phyloP scores from a whole-genome alignment of 2,329 filamentous ascomycete species.

The Monosporascus ibericus region DNA sequence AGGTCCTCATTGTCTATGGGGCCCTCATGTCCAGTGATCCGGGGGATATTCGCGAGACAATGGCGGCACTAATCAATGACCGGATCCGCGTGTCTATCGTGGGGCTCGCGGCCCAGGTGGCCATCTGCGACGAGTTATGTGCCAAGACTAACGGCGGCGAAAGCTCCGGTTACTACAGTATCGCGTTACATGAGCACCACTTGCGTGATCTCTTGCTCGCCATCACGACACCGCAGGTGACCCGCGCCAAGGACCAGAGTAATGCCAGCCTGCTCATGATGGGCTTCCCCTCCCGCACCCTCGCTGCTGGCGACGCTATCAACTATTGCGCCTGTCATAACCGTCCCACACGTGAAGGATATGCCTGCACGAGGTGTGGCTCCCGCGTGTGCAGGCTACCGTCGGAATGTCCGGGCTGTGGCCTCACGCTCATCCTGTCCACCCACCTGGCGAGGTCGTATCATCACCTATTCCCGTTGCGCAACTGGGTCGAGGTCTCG shows the following conservation, averaged over 20 bases:
- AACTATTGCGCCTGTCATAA: slow-evolving; percentile 91
- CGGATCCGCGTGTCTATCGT: slow-evolving; percentile 84
- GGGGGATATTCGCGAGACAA: slow-evolving; percentile 90
- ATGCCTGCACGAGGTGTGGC: slow-evolving; percentile 82
- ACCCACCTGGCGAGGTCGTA: slow-evolving; percentile 92
- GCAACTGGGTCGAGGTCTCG: slow-evolving; percentile 84
- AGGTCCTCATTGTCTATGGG: slow-evolving; percentile 87
- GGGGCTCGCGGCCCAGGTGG: slow-evolving; percentile 83
- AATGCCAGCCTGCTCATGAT: slow-evolving; percentile 79
- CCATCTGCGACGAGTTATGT: slow-evolving; percentile 86
- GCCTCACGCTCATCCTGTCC: slow-evolving; percentile 86
- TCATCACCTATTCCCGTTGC: slow-evolving; percentile 83
- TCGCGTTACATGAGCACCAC: slow-evolving; percentile 82
- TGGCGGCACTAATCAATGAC: slow-evolving; percentile 70
- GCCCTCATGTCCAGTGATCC: slow-evolving; percentile 87
- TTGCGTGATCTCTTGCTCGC: slow-evolving; percentile 85
- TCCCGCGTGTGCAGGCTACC: slow-evolving; percentile 87
- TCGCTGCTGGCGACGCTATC: slow-evolving; percentile 58
- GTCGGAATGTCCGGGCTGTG: slow-evolving; percentile 84
- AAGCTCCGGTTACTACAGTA: slow-evolving; percentile 61
- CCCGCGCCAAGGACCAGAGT: slow-evolving; percentile 56
- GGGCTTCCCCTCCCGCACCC: slow-evolving; percentile 87
- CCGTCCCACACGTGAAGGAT: slow-evolving; percentile 74
- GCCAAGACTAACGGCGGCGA: slow-evolving; percentile 81
- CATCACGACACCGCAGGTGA: slow-evolving; percentile 82